These are phyloP conservation scores for Dioszegia hungarica DNA, from an alignment of 768 basidiomycete genomes.

Conservation along the genomic window DNA sequence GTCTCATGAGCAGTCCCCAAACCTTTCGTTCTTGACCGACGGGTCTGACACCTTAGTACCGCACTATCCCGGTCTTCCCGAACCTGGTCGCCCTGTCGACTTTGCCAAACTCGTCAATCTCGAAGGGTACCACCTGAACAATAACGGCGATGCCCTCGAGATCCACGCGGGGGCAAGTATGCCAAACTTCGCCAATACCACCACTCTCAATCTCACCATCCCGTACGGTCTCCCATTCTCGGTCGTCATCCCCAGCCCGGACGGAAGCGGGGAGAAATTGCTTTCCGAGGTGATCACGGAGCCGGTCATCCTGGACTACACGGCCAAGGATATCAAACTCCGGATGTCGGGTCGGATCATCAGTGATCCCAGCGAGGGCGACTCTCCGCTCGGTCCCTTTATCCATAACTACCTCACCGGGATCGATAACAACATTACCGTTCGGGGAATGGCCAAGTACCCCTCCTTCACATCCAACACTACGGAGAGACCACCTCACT, in stretches of 20 bases:
- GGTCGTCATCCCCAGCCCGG: constrained; percentile 14
- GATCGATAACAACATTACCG: constrained; percentile 35
- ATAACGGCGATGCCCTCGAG: constrained; percentile 12
- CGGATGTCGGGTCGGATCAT: constrained; percentile 28
- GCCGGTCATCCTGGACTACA: constrained; percentile 15
- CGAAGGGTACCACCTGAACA: constrained; percentile 30
- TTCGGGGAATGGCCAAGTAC: constrained; percentile 27
- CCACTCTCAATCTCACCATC: constrained; percentile 21
- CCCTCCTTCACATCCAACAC: constrained; percentile 18
- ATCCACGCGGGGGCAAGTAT: constrained; percentile 33
- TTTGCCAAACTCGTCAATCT: constrained; percentile 38
- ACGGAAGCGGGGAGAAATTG: constrained; percentile 11
- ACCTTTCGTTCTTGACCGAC: constrained; percentile 11
- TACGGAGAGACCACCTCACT: constrained; percentile 25
- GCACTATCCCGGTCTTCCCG: constrained; percentile 30
- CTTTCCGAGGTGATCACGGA: constrained; percentile 45
- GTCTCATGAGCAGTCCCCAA: constrained; percentile 16
- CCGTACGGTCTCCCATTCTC: constrained; percentile 41
- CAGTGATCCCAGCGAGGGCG: constrained; percentile 11
- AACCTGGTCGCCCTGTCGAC: constrained; percentile 34
- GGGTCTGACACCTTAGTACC: constrained; percentile 26
- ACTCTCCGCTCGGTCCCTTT: constrained; percentile 36
- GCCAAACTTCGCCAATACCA: constrained; percentile 31
- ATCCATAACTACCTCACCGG: constrained; percentile 44
- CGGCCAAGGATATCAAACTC: constrained; percentile 13